Percentiles rank a stretch among this genome's conserved stretches.
Conservation (phyloP, 176 grass and related monocot genomes). For the Triticum timopheevii region DNA sequence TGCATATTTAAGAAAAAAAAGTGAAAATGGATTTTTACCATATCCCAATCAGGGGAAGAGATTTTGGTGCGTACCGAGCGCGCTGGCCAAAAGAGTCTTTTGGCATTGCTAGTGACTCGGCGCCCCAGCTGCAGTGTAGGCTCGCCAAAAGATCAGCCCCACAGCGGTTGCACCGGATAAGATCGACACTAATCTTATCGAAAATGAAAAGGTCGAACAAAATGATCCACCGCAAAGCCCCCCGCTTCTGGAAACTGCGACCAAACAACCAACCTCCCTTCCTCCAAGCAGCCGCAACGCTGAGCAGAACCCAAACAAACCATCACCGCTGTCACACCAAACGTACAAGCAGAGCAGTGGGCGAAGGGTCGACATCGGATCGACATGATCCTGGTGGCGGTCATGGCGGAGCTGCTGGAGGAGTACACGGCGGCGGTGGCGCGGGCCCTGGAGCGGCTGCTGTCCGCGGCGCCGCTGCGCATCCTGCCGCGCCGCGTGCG, state of each 20-base stretch:
- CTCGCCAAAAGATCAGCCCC: neutral
- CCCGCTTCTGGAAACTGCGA: neutral
- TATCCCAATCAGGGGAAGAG: too few relatives aligned
- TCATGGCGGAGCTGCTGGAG: constrained; percentile 55
- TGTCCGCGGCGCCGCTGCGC: constrained; percentile 30
- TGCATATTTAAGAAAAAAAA: too few relatives aligned
- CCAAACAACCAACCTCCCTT: neutral
- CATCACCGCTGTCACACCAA: neutral
- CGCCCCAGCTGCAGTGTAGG: neutral
- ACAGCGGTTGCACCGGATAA: neutral
- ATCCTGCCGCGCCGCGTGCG: constrained; percentile 45
- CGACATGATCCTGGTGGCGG: constrained; percentile 54
- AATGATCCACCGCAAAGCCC: neutral
- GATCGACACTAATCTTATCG: neutral
- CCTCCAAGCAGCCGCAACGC: too few relatives aligned
- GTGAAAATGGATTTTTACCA: too few relatives aligned
- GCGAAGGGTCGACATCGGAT: neutral
- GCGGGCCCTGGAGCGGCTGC: constrained; percentile 47
- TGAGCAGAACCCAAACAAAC: neutral
- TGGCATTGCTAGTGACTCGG: too few relatives aligned
- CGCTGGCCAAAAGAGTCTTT: too few relatives aligned
- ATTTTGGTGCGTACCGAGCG: too few relatives aligned
- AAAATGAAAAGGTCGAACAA: neutral
- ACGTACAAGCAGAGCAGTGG: too few relatives aligned
- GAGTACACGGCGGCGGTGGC: constrained; percentile 42